Conservation (phyloP, 2,329 filamentous ascomycete genomes). For the Fusarium pseudograminearum region DNA sequence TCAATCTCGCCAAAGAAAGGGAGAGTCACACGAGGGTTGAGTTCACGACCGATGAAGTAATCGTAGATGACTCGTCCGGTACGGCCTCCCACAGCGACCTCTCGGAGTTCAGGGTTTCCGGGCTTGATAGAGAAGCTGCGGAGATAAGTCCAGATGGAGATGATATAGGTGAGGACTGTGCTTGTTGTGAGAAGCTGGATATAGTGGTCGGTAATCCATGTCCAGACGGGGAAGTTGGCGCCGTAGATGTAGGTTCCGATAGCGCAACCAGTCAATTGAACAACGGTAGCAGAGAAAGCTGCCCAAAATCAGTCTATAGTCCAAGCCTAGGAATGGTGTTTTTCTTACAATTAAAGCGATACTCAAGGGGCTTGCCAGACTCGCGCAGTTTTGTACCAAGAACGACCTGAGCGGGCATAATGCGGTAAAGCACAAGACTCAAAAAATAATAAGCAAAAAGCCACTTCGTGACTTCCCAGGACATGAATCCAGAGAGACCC, state of each 20-base stretch:
- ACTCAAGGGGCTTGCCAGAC: constrained; percentile 75
- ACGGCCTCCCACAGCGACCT: constrained; percentile 82
- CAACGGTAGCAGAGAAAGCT: constrained; percentile 80
- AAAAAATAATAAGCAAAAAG: constrained; percentile 80
- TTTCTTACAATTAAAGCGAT: constrained; percentile 77
- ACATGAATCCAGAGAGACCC: constrained; percentile 75
- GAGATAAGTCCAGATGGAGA: constrained; percentile 82
- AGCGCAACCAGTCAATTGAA: constrained; percentile 74
- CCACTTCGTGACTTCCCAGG: constrained; percentile 73
- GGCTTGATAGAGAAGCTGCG: constrained; percentile 81
- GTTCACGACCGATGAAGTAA: constrained; percentile 95
- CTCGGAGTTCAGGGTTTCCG: constrained; percentile 75
- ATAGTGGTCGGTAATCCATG: constrained; percentile 89
- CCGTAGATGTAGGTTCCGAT: constrained; percentile 81
- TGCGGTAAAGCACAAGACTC: constrained; percentile 76
- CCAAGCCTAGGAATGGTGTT: background rate
- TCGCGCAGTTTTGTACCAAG: constrained; percentile 75
- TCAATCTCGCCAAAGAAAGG: constrained; percentile 86
- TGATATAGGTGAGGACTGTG: constrained; percentile 75
- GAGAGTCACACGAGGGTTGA: constrained; percentile 84
- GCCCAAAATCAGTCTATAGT: background rate
- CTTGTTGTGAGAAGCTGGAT: constrained; percentile 85
- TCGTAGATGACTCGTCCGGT: constrained; percentile 89
- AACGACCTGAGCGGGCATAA: constrained; percentile 77
- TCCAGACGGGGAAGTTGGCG: constrained; percentile 85